phyloP scores from a whole-genome alignment of 176 grass and related monocot species.

The Chloris gayana region DNA sequence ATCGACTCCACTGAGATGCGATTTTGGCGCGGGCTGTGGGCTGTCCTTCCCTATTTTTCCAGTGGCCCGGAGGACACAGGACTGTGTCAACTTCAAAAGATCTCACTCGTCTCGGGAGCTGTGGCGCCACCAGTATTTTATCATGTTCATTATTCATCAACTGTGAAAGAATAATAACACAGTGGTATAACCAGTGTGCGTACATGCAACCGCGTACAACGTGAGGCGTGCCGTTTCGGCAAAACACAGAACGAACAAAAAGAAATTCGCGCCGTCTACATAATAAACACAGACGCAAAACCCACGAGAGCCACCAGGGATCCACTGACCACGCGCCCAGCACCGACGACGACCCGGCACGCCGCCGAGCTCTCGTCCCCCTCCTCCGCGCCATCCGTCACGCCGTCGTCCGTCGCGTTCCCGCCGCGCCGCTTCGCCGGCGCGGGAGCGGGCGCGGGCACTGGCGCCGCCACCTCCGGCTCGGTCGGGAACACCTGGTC shows the following conservation, averaged over 20 bases:
- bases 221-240: no score
- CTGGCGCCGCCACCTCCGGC: constrained; percentile 2
- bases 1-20: neutral
- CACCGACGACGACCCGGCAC: neutral
- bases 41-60: constrained; percentile 32
- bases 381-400: neutral
- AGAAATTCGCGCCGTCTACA: no score
- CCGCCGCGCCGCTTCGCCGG: no score
- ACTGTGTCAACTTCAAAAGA: constrained; percentile 29
- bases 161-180: neutral
- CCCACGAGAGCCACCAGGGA: neutral
- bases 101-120: neutral
- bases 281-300: neutral
- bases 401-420: neutral
- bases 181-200: neutral
- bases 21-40: constrained; percentile 10
- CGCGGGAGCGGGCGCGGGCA: no score
- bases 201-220: neutral
- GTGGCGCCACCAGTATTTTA: neutral
- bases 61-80: constrained; percentile 30
- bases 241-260: neutral
- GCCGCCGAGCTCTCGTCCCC: constrained; percentile 25
- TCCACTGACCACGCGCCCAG: neutral
- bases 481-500: constrained; percentile 47
- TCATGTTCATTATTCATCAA: neutral